These are phyloP conservation scores for Lippia alba DNA, from an alignment of 305 asterid genomes.

Conservation along the genomic window DNA sequence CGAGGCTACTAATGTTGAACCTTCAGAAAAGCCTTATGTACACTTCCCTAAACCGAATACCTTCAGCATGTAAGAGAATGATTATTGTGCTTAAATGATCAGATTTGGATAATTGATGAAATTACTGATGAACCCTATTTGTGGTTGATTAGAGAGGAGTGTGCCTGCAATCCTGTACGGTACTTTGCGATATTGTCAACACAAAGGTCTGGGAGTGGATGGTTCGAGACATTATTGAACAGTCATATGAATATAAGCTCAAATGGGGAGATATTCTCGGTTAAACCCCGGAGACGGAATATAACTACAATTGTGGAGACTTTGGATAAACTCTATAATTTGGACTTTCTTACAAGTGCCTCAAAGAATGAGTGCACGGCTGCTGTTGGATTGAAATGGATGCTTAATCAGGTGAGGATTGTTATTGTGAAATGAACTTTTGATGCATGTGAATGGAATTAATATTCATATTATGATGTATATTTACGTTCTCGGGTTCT, in stretches of 20 bases:
- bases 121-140: constrained; percentile 31
- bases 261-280: constrained; percentile 90
- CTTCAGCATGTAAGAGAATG: constrained; percentile 62
- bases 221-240: constrained; percentile 89
- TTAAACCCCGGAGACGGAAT: constrained; percentile 65
- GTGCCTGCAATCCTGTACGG: constrained; percentile 84
- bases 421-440: constrained; percentile 12
- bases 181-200: constrained; percentile 82
- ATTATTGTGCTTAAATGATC: constrained; percentile 1
- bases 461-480: neutral
- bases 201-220: constrained; percentile 95
- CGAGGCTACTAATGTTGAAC: constrained; percentile 48
- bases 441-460: neutral
- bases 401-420: constrained; percentile 81
- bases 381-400: constrained; percentile 96
- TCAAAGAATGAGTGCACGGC: constrained; percentile 96
- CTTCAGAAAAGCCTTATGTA: constrained; percentile 62
- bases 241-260: constrained; percentile 86
- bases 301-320: constrained; percentile 68
- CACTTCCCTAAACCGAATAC: constrained; percentile 89
- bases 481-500: no score
- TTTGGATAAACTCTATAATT: constrained; percentile 74
- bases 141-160: constrained; percentile 66
- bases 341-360: constrained; percentile 83
- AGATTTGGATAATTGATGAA: constrained; percentile 12